phyloP scores from a whole-genome alignment of 306 rosid genomes.

The Prunus kanzakura region DNA sequence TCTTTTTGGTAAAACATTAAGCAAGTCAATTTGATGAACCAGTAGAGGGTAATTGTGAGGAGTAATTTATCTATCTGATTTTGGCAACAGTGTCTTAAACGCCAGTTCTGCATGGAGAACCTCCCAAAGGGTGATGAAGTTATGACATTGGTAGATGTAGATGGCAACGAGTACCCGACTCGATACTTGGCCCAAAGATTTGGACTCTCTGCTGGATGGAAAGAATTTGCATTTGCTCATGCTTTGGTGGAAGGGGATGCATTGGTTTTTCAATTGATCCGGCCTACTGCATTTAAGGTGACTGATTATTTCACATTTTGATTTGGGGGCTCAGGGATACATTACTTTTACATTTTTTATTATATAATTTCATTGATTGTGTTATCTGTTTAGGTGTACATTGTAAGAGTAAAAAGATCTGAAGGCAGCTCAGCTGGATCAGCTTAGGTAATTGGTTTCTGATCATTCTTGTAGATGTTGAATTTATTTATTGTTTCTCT shows the following conservation, averaged over 20 bases:
- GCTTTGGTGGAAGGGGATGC: constrained; percentile 66
- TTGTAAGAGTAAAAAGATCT: constrained; percentile 48
- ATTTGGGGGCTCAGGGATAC: too few species aligned
- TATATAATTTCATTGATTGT: neutral
- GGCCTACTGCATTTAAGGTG: constrained; percentile 52
- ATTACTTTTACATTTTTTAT: neutral
- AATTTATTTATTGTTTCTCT: neutral
- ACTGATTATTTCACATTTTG: neutral
- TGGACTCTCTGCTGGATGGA: constrained; percentile 61
- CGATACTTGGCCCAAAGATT: constrained; percentile 35
- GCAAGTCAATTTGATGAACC: too few species aligned
- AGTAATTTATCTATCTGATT: neutral
- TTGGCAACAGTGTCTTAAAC: constrained; percentile 39
- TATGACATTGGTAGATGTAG: constrained; percentile 43
- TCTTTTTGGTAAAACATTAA: constrained; percentile 44
- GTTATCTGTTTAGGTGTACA: constrained; percentile 51
- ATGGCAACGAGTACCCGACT: constrained; percentile 33
- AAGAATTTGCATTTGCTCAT: constrained; percentile 54
- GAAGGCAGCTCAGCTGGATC: constrained; percentile 6
- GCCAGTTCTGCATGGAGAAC: constrained; percentile 40
- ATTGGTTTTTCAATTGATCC: constrained; percentile 49
- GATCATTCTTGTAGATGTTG: neutral
- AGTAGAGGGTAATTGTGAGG: too few species aligned
- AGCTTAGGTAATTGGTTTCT: neutral
- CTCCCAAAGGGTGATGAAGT: constrained; percentile 34